Percentiles rank a stretch among this genome's conserved stretches.
Conservation (phyloP, 2,329 filamentous ascomycete genomes). For the Clonostachys sp. region DNA sequence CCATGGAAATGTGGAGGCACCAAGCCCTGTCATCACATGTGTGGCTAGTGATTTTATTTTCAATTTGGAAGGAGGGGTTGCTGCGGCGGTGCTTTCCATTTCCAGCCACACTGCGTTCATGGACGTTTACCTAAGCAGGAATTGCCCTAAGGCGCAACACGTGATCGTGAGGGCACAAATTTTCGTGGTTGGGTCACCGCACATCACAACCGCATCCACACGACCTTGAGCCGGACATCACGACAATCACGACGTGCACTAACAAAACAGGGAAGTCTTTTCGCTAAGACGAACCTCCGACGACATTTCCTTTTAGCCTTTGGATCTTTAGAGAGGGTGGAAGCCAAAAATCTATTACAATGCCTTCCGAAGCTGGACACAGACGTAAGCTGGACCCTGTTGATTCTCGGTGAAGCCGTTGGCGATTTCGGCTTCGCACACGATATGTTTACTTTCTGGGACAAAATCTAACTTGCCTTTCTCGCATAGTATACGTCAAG, state of each 20-base stretch:
- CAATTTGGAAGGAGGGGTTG: too few relatives aligned
- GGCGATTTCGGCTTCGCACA: constrained; percentile 2
- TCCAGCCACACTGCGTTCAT: background rate
- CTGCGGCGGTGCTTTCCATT: too few relatives aligned
- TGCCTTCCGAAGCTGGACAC: constrained; percentile 86
- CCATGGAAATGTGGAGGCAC: too few relatives aligned
- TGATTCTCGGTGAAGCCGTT: background rate
- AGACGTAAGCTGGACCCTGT: constrained; percentile 63
- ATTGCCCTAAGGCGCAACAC: constrained; percentile 23
- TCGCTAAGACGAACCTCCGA: constrained; percentile 35
- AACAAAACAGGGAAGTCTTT: constrained; percentile 35
- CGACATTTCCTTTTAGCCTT: constrained; percentile 31
- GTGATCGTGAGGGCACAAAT: constrained; percentile 29
- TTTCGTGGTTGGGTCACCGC: constrained; percentile 22
- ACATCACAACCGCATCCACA: constrained; percentile 29
- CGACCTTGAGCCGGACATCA: constrained; percentile 22
- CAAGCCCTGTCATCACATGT: too few relatives aligned
- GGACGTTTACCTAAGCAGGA: background rate
- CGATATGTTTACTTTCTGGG: too few relatives aligned
- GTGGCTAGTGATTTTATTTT: too few relatives aligned
- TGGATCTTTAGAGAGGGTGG: constrained; percentile 41
- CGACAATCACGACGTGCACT: constrained; percentile 34
- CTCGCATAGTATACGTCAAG: constrained; percentile 75
- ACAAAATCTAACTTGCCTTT: constrained; percentile 10
- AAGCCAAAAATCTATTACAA: constrained; percentile 56